Conservation (phyloP, 2,329 filamentous ascomycete species). For the Fusarium sp. region DNA sequence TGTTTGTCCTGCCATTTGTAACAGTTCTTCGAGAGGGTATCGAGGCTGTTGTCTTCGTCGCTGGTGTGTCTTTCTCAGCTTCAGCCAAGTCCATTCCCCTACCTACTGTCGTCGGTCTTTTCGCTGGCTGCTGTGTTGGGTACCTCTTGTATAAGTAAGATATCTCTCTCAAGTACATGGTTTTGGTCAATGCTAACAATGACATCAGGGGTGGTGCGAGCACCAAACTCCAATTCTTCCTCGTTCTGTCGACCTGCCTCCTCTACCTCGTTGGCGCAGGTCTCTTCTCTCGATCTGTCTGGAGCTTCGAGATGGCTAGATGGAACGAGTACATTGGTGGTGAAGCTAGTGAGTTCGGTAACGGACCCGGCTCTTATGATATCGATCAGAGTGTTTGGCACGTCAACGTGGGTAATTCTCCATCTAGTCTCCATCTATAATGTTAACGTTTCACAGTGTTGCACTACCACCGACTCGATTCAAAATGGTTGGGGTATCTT, state of each 20-base stretch:
- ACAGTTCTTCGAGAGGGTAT: constrained; percentile 89
- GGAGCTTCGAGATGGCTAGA: constrained; percentile 76
- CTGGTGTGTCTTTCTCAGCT: constrained; percentile 81
- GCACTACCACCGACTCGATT: constrained; percentile 76
- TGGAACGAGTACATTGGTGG: constrained; percentile 76
- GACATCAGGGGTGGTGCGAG: constrained; percentile 55
- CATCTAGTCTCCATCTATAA: neutral
- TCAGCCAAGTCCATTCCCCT: constrained; percentile 83
- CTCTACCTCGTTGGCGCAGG: constrained; percentile 87
- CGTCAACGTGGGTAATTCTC: constrained; percentile 70
- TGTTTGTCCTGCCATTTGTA: constrained; percentile 88
- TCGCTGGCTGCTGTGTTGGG: constrained; percentile 74
- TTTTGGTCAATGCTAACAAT: neutral
- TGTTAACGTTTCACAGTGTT: constrained; percentile 65
- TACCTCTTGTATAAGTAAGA: constrained; percentile 82
- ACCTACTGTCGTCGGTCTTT: constrained; percentile 77
- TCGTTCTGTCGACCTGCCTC: constrained; percentile 85
- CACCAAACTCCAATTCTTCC: constrained; percentile 73
- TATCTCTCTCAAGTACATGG: neutral
- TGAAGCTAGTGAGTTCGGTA: constrained; percentile 61
- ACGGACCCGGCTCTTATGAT: constrained; percentile 81
- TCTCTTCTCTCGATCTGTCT: constrained; percentile 81
- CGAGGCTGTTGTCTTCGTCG: constrained; percentile 87
- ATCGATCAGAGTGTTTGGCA: constrained; percentile 85
- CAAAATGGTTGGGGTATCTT: constrained; percentile 89